phyloP scores from a whole-genome alignment of 2,329 filamentous ascomycete genomes.

The Trichophyton schoenleinii region DNA sequence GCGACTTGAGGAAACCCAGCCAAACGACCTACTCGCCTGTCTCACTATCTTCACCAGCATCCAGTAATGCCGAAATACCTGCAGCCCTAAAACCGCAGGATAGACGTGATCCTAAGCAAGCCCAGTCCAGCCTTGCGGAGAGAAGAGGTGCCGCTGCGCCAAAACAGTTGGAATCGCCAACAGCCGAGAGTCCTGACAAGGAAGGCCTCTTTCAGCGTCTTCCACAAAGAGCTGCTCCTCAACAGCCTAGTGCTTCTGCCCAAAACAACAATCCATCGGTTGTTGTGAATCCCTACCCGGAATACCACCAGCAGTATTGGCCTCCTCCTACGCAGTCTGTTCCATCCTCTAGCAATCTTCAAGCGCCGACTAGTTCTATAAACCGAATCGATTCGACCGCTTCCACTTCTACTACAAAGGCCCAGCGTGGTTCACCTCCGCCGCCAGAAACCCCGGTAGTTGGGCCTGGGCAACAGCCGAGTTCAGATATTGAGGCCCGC shows the following conservation, averaged over 20 bases:
- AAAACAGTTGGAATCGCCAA: slow-evolving; percentile 69
- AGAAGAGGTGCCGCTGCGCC: slow-evolving; percentile 62
- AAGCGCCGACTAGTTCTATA: slow-evolving; percentile 44
- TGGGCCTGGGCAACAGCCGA: slow-evolving; percentile 56
- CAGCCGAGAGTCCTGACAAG: slow-evolving; percentile 60
- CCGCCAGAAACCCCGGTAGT: slow-evolving; percentile 84
- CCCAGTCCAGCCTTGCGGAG: slow-evolving; percentile 57
- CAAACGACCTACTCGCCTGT: slow-evolving; percentile 12
- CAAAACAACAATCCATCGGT: slow-evolving; percentile 15
- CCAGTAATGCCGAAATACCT: slow-evolving; percentile 28
- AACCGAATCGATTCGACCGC: slow-evolving; percentile 65
- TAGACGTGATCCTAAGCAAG: slow-evolving; percentile 42
- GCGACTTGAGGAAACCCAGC: slow-evolving; percentile 11
- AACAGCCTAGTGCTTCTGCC: slow-evolving; percentile 5
- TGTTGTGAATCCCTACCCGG: slow-evolving; percentile 34
- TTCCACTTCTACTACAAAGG: slow-evolving; percentile 84
- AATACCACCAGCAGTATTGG: slow-evolving; percentile 51
- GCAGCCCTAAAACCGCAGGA: slow-evolving; percentile 29
- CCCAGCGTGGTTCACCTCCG: slow-evolving; percentile 82
- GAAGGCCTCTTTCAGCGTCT: slow-evolving; percentile 66
- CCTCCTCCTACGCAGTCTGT: slow-evolving; percentile 35
- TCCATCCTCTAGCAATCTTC: slow-evolving; percentile 18
- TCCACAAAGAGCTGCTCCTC: slow-evolving; percentile 30
- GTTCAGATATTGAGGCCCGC: slow-evolving; percentile 75
- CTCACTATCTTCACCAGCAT: slow-evolving; percentile 21